Evolutionary conservation across 1,284 basidiomycete species (phyloP), one percentile per base, ranked within the genome.

Genomic region (Inonotus hispidus): DNA sequence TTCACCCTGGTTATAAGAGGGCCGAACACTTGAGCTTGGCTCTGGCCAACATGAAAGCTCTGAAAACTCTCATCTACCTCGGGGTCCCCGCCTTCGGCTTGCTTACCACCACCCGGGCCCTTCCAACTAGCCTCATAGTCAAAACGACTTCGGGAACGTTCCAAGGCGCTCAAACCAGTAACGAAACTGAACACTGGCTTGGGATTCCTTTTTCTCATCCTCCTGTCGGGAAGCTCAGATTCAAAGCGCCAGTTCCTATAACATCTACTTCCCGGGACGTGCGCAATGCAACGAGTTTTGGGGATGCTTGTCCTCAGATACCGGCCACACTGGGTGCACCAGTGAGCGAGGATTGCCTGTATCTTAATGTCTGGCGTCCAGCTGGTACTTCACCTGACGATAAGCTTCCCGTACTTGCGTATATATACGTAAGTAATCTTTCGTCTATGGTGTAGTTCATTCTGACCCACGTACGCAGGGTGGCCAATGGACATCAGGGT

Each of bases 131-230:
- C n/a, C 55, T 65, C 13, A 58, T 62, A 45, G 59, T 65, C 7
- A 49, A 49, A 23, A 63, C 64, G n/a, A 58, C 41, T 14, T 59
- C 64, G n/a, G 65, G 65, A 6, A 49, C 57, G 6, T 66, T 66
- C 41, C 64, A 61, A 53, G 65, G 65, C 19, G 25, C 60, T 3
- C 45, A 25, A 16, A 72, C 73, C 13, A 52, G 67, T 0, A 78
- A 78, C 60, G 77, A 75, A 10, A 78, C 77, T 3, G 81, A 84
- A 6, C 65, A 64, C n/a, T 85, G 81, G 78, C 74, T 87, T 2
- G 87, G 87, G 1, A 82, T 92, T 53, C 88, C 85, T 0, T 91
- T 81, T 65, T 87, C 84, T 19, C 72, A 82, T 62, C 77, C 86
- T 23, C 88, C 85, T 0, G 67, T 81, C 3, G 82, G 82, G 0